Percentiles rank a stretch among this genome's conserved stretches.
These are phyloP conservation scores for Scheffersomyces titani DNA, from an alignment of 1,139 yeast genomes.

Conservation along the genomic window DNA sequence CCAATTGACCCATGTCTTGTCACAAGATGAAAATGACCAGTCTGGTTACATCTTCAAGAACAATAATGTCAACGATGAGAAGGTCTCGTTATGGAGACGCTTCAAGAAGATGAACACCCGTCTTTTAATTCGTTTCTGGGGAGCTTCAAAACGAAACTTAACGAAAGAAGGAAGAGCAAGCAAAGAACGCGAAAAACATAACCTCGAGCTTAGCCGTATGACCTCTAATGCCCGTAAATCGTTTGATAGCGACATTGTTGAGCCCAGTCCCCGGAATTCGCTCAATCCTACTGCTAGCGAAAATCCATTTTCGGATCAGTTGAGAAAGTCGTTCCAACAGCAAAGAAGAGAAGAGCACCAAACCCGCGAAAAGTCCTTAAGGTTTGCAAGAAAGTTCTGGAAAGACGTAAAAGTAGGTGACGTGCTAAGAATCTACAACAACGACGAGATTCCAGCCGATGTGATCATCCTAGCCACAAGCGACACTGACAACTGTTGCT, in stretches of 20 bases:
- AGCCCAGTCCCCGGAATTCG: constrained; percentile 6
- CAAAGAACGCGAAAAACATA: constrained; percentile 24
- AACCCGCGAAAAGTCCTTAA: constrained; percentile 21
- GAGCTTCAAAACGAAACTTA: constrained; percentile 29
- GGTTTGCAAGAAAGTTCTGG: constrained; percentile 46
- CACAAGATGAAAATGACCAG: constrained; percentile 13
- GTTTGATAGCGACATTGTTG: constrained; percentile 32
- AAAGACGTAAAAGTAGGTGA: constrained; percentile 59
- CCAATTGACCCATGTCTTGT: constrained; percentile 47
- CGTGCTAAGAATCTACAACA: constrained; percentile 49
- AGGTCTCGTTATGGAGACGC: constrained; percentile 58
- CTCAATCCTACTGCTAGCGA: constrained; percentile 2
- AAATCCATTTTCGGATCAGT: constrained; percentile 23
- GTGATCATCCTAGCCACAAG: constrained; percentile 51
- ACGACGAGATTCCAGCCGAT: constrained; percentile 63
- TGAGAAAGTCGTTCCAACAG: constrained; percentile 26
- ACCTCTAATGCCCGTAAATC: constrained; percentile 24
- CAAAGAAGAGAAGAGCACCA: constrained; percentile 3
- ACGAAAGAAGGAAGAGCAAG: constrained; percentile 40
- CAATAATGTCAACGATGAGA: constrained; percentile 47
- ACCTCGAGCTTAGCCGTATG: constrained; percentile 11
- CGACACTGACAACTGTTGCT: constrained; percentile 55
- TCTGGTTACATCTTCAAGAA: constrained; percentile 31
- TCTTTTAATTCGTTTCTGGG: constrained; percentile 28
- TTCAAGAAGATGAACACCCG: constrained; percentile 54